Conservation (phyloP, 2,329 filamentous ascomycete species). For the Phoma sp. region DNA sequence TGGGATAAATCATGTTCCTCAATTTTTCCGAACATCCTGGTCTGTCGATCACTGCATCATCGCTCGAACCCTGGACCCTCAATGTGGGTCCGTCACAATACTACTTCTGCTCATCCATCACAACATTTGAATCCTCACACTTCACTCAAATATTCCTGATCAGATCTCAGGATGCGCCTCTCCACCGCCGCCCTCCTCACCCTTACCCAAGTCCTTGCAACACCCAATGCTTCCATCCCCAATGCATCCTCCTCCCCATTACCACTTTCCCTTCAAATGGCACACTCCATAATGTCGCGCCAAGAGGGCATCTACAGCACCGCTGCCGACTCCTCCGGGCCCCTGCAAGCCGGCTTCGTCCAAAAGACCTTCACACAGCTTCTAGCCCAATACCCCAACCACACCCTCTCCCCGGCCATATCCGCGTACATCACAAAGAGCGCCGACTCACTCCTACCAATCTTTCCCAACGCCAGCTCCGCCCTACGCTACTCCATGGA, state of each 20-base stretch:
- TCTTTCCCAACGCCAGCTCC: neutral
- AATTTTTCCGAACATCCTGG: neutral
- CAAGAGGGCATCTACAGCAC: slow-evolving; percentile 38
- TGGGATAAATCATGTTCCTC: neutral
- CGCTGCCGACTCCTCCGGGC: slow-evolving; percentile 23
- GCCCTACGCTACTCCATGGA: slow-evolving; percentile 31
- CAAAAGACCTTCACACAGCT: slow-evolving; percentile 39
- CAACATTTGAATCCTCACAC: neutral
- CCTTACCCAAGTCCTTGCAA: neutral
- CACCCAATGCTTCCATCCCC: neutral
- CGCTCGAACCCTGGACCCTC: too few relatives aligned
- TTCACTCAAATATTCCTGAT: neutral
- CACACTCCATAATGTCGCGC: slow-evolving; percentile 40
- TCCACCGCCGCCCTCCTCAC: neutral
- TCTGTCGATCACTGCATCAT: neutral
- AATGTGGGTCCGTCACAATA: too few relatives aligned
- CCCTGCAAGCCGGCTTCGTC: slow-evolving; percentile 42
- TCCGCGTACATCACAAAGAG: neutral
- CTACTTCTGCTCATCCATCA: too few relatives aligned
- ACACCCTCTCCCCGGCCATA: neutral
- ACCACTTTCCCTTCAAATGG: slow-evolving; percentile 29
- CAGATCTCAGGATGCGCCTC: neutral
- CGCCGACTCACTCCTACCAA: slow-evolving; percentile 1
- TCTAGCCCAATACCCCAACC: slow-evolving; percentile 17
- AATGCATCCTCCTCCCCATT: neutral